Base-by-base conservation (phyloP, 345 rosid genomes). In the Pugionium dolabratum region DNA sequence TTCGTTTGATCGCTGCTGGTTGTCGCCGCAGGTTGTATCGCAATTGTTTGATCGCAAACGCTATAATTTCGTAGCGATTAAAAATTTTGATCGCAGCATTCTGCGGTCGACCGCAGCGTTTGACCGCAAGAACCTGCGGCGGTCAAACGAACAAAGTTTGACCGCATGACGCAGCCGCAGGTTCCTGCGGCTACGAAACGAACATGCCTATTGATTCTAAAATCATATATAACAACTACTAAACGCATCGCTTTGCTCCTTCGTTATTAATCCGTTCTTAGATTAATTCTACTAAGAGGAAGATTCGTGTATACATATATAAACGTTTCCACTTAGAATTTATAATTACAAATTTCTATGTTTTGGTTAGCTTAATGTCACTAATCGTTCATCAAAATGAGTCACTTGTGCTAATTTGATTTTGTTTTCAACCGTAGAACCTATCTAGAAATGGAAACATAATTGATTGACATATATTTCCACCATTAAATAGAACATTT, bases 361-460 rank as follows among this genome's bases (percentile, higher is more conserved):
- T 18, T 18, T 18, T 18, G 18, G 18, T 18, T 18, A 18, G 18
- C 18, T 18, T 18, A 18, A 18, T 18, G 18, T 18, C 18, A 47
- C 44, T 49, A 39, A 50, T 41, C 49, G 57, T 62, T 70, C 62
- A 62, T 54, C 36, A 9, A 28, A 5, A 7, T 18, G 18, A 62
- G 39, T 5, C 31, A 48, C 41, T 64, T 31, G 27, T 18, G 59
- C 31, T 46, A 34, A 49, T 34, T 42, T 57, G 42, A 54, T 57
- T 72, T 64, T 34, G 27, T 64, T 57, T 47, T 50, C 40, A 48
- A 64, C 54, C 63, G 59, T 59, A 28, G 26, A 59, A 53, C 66
- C 18, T 18, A 18, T 18, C 48, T 40, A 34, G 42, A 37, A 59
- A 66, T 44, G 56, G 57, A 52, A 59, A 10, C 10, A n/a, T n/a